These are phyloP conservation scores for Dactylellina parvicollis DNA, from an alignment of 2,329 filamentous ascomycete genomes.

Conservation along the genomic window DNA sequence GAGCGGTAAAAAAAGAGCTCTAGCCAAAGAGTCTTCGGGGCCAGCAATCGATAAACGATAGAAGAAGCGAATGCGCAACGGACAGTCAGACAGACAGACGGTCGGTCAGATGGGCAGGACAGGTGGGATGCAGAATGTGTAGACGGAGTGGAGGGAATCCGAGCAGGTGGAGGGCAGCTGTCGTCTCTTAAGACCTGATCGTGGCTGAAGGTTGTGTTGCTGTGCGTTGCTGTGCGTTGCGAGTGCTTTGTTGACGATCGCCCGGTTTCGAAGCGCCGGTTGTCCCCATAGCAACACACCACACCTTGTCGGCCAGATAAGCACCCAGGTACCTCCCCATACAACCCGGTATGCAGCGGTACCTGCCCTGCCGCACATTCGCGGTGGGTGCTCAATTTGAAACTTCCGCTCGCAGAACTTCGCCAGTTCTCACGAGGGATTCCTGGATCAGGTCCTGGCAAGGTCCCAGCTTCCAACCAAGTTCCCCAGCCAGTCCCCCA, in stretches of 20 bases:
- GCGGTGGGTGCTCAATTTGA: conserved; percentile 32
- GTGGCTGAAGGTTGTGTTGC: background rate
- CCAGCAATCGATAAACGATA: conserved; percentile 13
- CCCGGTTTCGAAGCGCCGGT: conserved; percentile 46
- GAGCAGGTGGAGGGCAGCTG: conserved; percentile 37
- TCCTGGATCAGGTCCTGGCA: background rate
- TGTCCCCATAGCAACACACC: conserved; percentile 48
- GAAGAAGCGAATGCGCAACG: background rate
- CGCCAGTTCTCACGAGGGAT: conserved; percentile 7
- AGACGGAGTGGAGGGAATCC: conserved; percentile 30
- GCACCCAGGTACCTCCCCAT: conserved; percentile 10
- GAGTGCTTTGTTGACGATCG: conserved; percentile 40
- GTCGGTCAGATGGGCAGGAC: background rate
- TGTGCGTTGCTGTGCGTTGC: background rate
- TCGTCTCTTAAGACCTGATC: conserved; percentile 23
- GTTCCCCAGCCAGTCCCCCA: background rate
- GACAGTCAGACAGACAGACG: too few species aligned
- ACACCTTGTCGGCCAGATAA: conserved; percentile 1
- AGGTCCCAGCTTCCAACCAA: background rate
- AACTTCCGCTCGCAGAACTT: conserved; percentile 47
- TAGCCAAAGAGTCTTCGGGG: conserved; percentile 33
- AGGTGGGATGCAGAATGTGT: conserved; percentile 22
- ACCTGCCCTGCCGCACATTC: conserved; percentile 18
- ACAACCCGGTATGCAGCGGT: background rate
- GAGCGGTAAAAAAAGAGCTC: conserved; percentile 13